Percentiles rank a stretch among this genome's conserved stretches.
These are phyloP conservation scores for Thielaviopsis cerberus DNA, from an alignment of 2,329 filamentous ascomycete species.

Conservation along the genomic window DNA sequence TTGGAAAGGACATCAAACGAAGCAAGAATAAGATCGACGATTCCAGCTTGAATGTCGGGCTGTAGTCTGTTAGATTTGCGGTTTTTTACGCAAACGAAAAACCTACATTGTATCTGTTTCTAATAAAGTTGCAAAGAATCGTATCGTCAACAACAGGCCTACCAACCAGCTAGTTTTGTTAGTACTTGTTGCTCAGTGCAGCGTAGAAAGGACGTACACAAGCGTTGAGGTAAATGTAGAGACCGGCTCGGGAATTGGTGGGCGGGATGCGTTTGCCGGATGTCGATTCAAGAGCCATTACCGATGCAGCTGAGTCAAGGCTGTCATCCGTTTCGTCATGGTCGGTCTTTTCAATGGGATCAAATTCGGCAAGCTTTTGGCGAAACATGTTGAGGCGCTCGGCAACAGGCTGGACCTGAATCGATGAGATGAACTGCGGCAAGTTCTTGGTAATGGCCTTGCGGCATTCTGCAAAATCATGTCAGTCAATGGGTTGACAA, in stretches of 20 bases:
- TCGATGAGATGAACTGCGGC: constrained; percentile 33
- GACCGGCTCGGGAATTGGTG: constrained; percentile 57
- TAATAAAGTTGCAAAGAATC: constrained; percentile 59
- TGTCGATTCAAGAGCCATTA: constrained; percentile 35
- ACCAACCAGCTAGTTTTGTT: constrained; percentile 46
- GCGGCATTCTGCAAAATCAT: constrained; percentile 22
- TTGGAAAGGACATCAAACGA: constrained; percentile 83
- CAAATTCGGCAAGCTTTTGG: constrained; percentile 34
- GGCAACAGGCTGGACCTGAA: constrained; percentile 37
- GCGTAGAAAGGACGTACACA: constrained; percentile 34
- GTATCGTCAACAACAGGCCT: constrained; percentile 70
- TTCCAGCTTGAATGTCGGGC: constrained; percentile 59
- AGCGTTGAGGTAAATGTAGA: constrained; percentile 74
- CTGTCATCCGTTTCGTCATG: constrained; percentile 30
- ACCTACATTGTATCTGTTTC: constrained; percentile 62
- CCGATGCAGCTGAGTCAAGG: constrained; percentile 26
- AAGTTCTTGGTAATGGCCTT: constrained; percentile 33
- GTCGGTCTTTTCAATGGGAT: constrained; percentile 16
- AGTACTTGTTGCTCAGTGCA: background rate
- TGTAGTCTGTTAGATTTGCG: constrained; percentile 18
- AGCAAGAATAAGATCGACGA: constrained; percentile 68
- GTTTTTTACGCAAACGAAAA: background rate
- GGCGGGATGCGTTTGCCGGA: constrained; percentile 46
- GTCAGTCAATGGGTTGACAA: background rate
- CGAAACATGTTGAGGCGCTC: constrained; percentile 38